A percentile compares a stretch with the other conserved stretches of the same genome.
phyloP scores from a whole-genome alignment of 2,329 filamentous ascomycete species.

The Bipolaris gigantea region DNA sequence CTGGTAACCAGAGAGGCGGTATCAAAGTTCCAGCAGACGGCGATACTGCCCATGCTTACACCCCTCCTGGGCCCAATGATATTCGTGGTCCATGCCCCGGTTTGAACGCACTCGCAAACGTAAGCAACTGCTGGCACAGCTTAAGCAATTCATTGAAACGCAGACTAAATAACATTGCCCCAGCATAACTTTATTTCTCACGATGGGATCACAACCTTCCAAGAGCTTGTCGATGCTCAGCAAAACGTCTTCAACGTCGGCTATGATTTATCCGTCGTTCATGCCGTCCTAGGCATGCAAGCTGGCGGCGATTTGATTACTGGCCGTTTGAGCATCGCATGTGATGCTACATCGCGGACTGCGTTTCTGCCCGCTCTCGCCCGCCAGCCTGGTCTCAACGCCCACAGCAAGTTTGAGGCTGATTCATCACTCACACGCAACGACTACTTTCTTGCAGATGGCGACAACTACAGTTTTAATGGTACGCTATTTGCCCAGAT shows the following conservation, averaged over 20 bases:
- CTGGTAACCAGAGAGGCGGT: slow-evolving; percentile 49
- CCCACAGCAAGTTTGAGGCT: slow-evolving; percentile 50
- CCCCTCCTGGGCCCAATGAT: slow-evolving; percentile 24
- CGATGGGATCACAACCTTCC: slow-evolving; percentile 49
- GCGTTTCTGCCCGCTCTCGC: slow-evolving; percentile 38
- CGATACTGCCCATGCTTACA: slow-evolving; percentile 39
- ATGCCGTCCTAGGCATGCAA: slow-evolving; percentile 47
- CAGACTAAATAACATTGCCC: neutral
- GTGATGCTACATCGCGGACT: slow-evolving; percentile 49
- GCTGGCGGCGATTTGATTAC: slow-evolving; percentile 49
- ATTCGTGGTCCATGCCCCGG: slow-evolving; percentile 46
- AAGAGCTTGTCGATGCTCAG: slow-evolving; percentile 51
- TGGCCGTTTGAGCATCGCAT: slow-evolving; percentile 50
- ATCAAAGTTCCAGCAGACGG: slow-evolving; percentile 49
- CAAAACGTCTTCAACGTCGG: slow-evolving; percentile 52
- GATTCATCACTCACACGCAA: slow-evolving; percentile 48
- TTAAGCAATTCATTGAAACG: neutral
- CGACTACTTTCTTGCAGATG: slow-evolving; percentile 44
- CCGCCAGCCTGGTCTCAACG: slow-evolving; percentile 48
- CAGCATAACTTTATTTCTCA: slow-evolving; percentile 45
- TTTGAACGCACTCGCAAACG: slow-evolving; percentile 49
- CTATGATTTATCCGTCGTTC: slow-evolving; percentile 47
- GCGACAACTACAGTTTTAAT: slow-evolving; percentile 48
- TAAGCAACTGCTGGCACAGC: neutral
- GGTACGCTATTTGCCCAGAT: slow-evolving; percentile 47